Percentiles rank a stretch among this genome's conserved stretches.
phyloP scores from a whole-genome alignment of 2,329 filamentous ascomycete species.

The Paraconiothyrium sp. region DNA sequence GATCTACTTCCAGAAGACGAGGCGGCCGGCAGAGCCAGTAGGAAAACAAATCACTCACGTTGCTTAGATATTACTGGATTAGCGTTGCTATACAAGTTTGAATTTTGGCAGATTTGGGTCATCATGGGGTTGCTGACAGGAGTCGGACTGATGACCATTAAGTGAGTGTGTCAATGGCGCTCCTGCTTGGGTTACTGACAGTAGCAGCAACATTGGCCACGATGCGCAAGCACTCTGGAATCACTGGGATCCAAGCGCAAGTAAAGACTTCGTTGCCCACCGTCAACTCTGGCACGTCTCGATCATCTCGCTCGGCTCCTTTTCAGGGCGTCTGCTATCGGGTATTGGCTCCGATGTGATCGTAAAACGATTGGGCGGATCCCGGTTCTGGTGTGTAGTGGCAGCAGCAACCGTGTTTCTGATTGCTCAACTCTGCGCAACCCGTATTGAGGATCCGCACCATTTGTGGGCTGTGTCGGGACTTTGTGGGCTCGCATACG shows the following conservation, averaged over 20 bases:
- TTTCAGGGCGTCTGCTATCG: conserved; percentile 76
- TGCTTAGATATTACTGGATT: conserved; percentile 91
- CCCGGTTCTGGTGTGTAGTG: conserved; percentile 90
- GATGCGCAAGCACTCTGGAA: conserved; percentile 88
- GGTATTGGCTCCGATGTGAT: conserved; percentile 90
- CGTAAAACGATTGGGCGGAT: conserved; percentile 80
- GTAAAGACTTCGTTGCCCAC: conserved; percentile 77
- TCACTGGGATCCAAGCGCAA: conserved; percentile 78
- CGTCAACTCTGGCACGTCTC: conserved; percentile 93
- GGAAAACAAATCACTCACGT: conserved; percentile 78
- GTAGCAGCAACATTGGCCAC: conserved; percentile 87
- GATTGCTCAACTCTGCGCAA: conserved; percentile 78
- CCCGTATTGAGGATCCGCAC: conserved; percentile 79
- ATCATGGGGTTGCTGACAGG: conserved; percentile 92
- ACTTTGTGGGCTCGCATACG: conserved; percentile 88
- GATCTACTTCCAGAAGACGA: conserved; percentile 59
- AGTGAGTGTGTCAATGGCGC: conserved; percentile 67
- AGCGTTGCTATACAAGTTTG: conserved; percentile 72
- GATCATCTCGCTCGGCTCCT: conserved; percentile 89
- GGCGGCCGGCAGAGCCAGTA: conserved; percentile 65
- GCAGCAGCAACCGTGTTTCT: conserved; percentile 80
- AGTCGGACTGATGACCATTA: conserved; percentile 98
- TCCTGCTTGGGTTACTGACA: conserved; percentile 43
- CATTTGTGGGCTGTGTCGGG: conserved; percentile 80
- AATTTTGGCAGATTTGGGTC: conserved; percentile 91